These are phyloP conservation scores for Austroboletus festivus DNA, from an alignment of 768 basidiomycete species.

Conservation along the genomic window DNA sequence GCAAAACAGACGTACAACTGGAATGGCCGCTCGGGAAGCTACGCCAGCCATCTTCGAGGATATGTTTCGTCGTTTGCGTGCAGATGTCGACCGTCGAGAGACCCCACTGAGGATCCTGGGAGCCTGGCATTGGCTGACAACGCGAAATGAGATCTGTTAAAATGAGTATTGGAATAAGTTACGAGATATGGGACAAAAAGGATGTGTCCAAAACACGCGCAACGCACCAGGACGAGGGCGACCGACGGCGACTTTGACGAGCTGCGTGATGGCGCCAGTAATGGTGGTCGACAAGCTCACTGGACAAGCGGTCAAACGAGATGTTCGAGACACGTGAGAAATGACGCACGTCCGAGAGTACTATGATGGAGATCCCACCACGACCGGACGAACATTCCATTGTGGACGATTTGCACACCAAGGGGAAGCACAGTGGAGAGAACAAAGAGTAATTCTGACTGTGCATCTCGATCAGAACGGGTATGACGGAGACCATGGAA, in stretches of 20 bases:
- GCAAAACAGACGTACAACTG: conserved; percentile 52
- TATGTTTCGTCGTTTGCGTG: conserved; percentile 56
- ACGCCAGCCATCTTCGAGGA: conserved; percentile 79
- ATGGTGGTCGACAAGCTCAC: conserved; percentile 67
- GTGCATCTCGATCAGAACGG: background rate
- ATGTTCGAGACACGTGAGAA: background rate
- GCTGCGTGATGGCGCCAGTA: conserved; percentile 76
- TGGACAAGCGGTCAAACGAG: background rate
- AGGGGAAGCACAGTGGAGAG: conserved; percentile 51
- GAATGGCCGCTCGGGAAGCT: conserved; percentile 93
- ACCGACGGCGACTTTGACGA: conserved; percentile 82
- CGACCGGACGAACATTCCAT: conserved; percentile 66
- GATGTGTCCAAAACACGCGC: background rate
- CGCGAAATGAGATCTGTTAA: conserved; percentile 31
- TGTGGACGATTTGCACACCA: conserved; percentile 62
- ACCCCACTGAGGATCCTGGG: conserved; percentile 66
- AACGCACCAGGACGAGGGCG: conserved; percentile 77
- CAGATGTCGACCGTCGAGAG: conserved; percentile 73
- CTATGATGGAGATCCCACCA: conserved; percentile 89
- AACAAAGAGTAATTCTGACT: background rate
- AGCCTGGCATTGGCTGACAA: conserved; percentile 64
- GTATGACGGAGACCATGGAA: background rate
- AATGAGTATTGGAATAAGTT: background rate
- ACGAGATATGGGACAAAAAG: no score
- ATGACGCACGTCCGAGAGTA: conserved; percentile 26